These are phyloP conservation scores for Flaveria trinervia DNA, from an alignment of 129 eudicot genomes.

Conservation along the genomic window DNA sequence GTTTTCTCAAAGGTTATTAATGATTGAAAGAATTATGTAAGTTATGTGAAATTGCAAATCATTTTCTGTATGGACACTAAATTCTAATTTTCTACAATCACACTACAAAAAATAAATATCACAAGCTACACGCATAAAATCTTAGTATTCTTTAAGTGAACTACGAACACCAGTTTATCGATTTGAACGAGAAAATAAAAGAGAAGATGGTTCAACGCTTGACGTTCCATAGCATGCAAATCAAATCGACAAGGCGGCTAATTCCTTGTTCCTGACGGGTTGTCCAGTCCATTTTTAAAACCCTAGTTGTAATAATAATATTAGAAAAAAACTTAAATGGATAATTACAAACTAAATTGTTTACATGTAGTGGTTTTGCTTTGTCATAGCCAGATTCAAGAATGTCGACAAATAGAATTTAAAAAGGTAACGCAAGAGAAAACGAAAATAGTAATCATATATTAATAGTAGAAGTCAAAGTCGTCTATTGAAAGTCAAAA, in stretches of 20 bases:
- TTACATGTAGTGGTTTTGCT: constrained; percentile 1
- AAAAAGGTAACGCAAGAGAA: constrained; percentile 10
- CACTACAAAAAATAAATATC: no score
- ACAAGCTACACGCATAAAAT: no score
- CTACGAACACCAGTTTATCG: no score
- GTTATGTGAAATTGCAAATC: neutral
- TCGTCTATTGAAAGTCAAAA: neutral
- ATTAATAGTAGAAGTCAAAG: neutral
- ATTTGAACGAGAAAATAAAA: no score
- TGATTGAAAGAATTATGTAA: neutral
- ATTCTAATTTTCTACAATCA: no score
- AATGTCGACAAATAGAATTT: constrained; percentile 8
- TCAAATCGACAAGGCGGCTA: neutral
- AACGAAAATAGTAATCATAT: neutral
- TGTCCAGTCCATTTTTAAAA: neutral
- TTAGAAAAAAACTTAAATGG: neutral
- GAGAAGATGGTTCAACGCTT: neutral
- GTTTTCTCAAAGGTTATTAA: neutral
- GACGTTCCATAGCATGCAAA: neutral
- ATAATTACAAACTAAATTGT: neutral
- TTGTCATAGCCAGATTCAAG: constrained; percentile 15
- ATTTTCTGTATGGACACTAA: neutral
- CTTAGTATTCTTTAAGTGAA: no score
- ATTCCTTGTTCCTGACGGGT: neutral
- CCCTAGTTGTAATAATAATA: neutral